Percentiles rank a stretch among this genome's conserved stretches.
Conservation (phyloP, 768 basidiomycete genomes). For the Tricholoma terreum region DNA sequence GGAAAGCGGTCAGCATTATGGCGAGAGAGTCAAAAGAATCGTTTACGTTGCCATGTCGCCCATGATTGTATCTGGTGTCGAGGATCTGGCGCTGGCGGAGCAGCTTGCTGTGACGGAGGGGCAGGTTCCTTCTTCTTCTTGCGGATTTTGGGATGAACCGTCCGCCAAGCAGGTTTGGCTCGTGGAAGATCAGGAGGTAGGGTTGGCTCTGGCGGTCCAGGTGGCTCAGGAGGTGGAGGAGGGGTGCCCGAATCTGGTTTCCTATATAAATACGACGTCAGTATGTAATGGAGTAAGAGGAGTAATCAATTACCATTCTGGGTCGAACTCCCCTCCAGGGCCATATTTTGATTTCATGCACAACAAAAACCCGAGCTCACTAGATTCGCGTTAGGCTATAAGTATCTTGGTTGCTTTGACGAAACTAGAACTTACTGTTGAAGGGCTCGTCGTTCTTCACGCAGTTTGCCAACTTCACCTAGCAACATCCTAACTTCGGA, state of each 20-base stretch:
- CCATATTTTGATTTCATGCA: constrained; percentile 72
- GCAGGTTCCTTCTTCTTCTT: constrained; percentile 44
- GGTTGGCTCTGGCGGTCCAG: constrained; percentile 23
- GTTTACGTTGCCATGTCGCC: constrained; percentile 69
- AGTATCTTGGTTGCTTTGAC: neutral
- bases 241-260: constrained; percentile 44
- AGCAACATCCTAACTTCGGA: constrained; percentile 81
- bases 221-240: constrained; percentile 40
- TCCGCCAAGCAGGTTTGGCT: constrained; percentile 62
- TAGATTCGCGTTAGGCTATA: constrained; percentile 21
- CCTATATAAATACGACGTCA: constrained; percentile 24
- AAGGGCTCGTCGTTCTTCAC: constrained; percentile 72
- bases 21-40: constrained; percentile 1
- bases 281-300: neutral
- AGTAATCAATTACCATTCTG: constrained; percentile 57
- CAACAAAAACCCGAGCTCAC: constrained; percentile 74
- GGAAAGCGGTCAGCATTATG: constrained; percentile 3
- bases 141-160: constrained; percentile 34
- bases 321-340: constrained; percentile 83
- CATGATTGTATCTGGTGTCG: constrained; percentile 37
- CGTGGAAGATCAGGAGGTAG: constrained; percentile 41
- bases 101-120: constrained; percentile 31
- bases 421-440: constrained; percentile 55
- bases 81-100: constrained; percentile 16
- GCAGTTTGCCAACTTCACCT: constrained; percentile 77